Evolutionary conservation across 257 asterid genomes (phyloP), one percentile per base, ranked within the genome.

Genomic region (Solanum clarkiae): DNA sequence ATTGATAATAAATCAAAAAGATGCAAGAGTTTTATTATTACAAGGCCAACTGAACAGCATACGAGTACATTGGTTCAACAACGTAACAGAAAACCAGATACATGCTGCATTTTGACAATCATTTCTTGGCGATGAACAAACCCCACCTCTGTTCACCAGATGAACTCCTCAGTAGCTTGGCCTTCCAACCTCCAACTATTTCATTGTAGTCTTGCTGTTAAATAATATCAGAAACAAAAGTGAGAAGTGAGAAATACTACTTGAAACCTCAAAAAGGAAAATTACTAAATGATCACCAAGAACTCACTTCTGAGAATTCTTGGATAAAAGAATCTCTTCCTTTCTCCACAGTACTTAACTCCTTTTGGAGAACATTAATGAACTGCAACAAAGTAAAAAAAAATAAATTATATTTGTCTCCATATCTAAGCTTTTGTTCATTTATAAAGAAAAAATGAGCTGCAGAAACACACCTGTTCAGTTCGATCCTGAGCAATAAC

Each of bases 141-240:
- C 99, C 99, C 99, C 99, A 95, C 87, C 93, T 91, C 93, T 96
- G 99, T 92, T 96, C 99, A 7, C 99, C 99, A 1, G 95, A 90
- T 55, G 97, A 89, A 84, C 89, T 94, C 86, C 98, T 83, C 45
- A 87, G 57, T n/a, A 94, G 90, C 93, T 95, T 95, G 10, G 98
- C 94, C 7, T 92, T 92, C 98, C 98, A 95, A 6, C 98, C 97
- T 62, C 94, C 97, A 12, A 94, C 97, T 56, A 95, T 95, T 10
- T 93, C 97, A 60, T 91, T 86, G 68, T 89, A 91, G 88, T 89
- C 94, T 77, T 90, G 89, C 94, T 91, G 89, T 74, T 65, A 22
- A 70, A 66, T 26, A 79, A 71, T 18, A 81, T 55, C 42, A 51
- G 16, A 10, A 29, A 14, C 32, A 36, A 42, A 81, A 49, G 20